Evolutionary conservation across 2,329 filamentous ascomycete genomes (phyloP).

Genomic region (Ceratocystis lukuohia): DNA sequence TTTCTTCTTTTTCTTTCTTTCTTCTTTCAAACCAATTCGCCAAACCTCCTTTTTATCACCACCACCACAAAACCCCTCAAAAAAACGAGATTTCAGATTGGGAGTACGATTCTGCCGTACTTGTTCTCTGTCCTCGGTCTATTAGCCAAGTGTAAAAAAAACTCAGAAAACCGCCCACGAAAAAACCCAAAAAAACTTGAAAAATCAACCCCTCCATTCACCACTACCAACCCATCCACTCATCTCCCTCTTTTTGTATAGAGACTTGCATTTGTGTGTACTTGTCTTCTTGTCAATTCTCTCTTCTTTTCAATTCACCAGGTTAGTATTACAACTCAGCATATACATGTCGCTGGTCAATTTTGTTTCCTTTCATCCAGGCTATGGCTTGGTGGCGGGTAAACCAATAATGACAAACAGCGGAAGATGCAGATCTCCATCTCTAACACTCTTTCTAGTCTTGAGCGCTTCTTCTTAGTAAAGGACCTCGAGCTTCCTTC

Average conservation of each 20-base stretch:
- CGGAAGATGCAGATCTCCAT: background rate
- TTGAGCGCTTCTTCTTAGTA: slow-evolving; percentile 4
- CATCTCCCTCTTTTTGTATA: slow-evolving; percentile 8
- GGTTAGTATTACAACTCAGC: background rate
- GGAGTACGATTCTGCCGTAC: slow-evolving; percentile 45
- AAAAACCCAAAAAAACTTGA: slow-evolving; percentile 42
- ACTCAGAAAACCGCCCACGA: slow-evolving; percentile 25
- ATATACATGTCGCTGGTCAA: background rate
- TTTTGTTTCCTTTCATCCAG: background rate
- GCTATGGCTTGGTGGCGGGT: background rate
- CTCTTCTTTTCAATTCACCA: slow-evolving; percentile 19
- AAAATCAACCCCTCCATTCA: slow-evolving; percentile 46
- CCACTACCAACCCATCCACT: slow-evolving; percentile 25
- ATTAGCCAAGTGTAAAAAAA: slow-evolving; percentile 27
- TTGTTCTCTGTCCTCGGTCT: slow-evolving; percentile 47
- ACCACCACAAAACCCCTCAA: slow-evolving; percentile 30
- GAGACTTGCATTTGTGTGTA: slow-evolving; percentile 17
- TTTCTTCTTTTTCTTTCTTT: slow-evolving; percentile 29
- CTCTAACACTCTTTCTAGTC: background rate
- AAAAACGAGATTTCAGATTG: slow-evolving; percentile 37
- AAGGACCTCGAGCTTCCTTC: slow-evolving; percentile 11
- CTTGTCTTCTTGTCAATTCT: slow-evolving; percentile 17
- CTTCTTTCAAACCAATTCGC: slow-evolving; percentile 32
- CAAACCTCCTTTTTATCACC: slow-evolving; percentile 34
- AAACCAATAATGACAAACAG: background rate